phyloP scores from a whole-genome alignment of 306 rosid species.

The Argentina anserina region DNA sequence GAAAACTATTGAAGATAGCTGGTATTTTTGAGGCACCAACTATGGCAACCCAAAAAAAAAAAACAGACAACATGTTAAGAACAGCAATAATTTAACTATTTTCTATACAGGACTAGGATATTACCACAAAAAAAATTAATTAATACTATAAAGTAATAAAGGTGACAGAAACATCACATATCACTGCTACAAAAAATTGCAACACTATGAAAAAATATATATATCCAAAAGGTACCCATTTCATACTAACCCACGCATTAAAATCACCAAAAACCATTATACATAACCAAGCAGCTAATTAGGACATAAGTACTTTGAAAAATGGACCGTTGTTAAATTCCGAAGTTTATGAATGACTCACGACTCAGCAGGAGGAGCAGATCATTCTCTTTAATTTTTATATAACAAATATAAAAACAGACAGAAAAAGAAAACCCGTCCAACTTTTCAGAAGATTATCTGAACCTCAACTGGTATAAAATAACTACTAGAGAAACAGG shows the following conservation, averaged over 20 bases:
- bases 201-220: background rate
- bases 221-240: background rate
- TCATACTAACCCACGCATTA: background rate
- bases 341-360: background rate
- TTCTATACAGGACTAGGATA: background rate
- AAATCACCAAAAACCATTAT: background rate
- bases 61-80: background rate
- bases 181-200: background rate
- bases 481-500: constrained; percentile 3
- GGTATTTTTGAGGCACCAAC: background rate
- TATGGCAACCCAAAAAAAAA: background rate
- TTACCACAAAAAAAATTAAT: too few relatives aligned
- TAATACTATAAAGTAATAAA: too few relatives aligned
- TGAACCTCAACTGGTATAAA: background rate
- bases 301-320: background rate
- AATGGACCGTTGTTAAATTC: background rate
- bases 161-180: background rate
- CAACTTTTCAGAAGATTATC: background rate
- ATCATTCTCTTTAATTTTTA: background rate
- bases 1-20: background rate
- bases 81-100: background rate
- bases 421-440: too few relatives aligned
- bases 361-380: background rate
- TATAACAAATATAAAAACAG: background rate
- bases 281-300: background rate